These are phyloP conservation scores for Scopulariopsis brevicaulis DNA, from an alignment of 2,329 filamentous ascomycete species.

Conservation along the genomic window DNA sequence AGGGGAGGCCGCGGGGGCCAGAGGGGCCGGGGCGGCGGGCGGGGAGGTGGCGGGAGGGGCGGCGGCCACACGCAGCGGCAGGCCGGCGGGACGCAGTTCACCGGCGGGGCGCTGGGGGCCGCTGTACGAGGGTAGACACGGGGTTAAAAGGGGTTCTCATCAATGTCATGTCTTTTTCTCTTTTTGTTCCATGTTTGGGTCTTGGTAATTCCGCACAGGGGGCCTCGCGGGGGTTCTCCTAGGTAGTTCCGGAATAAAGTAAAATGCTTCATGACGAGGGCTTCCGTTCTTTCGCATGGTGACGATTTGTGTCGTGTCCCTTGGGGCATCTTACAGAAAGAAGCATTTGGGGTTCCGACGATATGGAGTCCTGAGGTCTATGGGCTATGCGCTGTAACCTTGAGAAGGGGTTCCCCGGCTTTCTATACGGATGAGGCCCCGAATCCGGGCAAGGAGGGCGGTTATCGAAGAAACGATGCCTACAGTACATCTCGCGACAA, in stretches of 20 bases:
- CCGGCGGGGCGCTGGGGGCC: constrained; percentile 65
- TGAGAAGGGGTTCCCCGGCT: too few relatives aligned
- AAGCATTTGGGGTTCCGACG: too few relatives aligned
- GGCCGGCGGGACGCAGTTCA: constrained; percentile 68
- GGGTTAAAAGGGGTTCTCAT: neutral
- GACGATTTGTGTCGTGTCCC: too few relatives aligned
- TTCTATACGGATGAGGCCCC: too few relatives aligned
- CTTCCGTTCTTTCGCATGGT: too few relatives aligned
- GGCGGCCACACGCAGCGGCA: constrained; percentile 52
- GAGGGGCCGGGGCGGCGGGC: constrained; percentile 36
- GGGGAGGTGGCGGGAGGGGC: constrained; percentile 42
- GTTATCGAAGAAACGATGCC: too few relatives aligned
- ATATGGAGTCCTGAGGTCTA: too few relatives aligned
- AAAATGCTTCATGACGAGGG: neutral
- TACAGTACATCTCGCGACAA: too few relatives aligned
- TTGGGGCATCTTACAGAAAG: too few relatives aligned
- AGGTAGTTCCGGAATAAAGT: neutral
- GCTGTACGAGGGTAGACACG: constrained; percentile 45
- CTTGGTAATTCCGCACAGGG: neutral
- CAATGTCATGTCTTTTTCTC: neutral
- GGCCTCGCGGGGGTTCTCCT: neutral
- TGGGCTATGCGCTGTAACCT: too few relatives aligned
- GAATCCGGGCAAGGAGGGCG: too few relatives aligned
- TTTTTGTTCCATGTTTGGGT: constrained; percentile 1
- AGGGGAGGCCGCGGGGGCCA: constrained; percentile 56